A percentile compares a stretch with the other conserved stretches of the same genome.
These are phyloP conservation scores for Debaryomyces fabryi DNA, from an alignment of 1,139 yeast genomes.

Conservation along the genomic window DNA sequence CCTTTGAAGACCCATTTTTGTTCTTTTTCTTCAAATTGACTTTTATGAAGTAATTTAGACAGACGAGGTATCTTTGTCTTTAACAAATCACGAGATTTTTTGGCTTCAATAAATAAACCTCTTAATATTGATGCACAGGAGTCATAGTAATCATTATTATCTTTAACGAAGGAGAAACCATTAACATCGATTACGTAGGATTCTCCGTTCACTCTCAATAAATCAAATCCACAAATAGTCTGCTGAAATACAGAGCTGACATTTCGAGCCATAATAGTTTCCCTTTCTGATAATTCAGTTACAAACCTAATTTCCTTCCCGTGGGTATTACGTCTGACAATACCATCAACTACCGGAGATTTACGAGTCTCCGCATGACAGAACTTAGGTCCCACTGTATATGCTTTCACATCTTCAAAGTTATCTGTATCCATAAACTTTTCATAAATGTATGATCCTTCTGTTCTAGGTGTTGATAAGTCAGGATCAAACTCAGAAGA, in stretches of 20 bases:
- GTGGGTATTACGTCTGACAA: conserved; percentile 94
- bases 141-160: conserved; percentile 84
- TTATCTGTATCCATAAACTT: conserved; percentile 97
- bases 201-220: conserved; percentile 83
- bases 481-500: conserved; percentile 94
- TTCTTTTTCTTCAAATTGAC: conserved; percentile 71
- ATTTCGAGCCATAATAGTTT: conserved; percentile 75
- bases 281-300: conserved; percentile 75
- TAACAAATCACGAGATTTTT: conserved; percentile 45
- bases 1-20: conserved; percentile 98
- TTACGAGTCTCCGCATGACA: conserved; percentile 99
- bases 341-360: conserved; percentile 98
- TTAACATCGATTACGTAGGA: conserved; percentile 96
- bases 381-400: conserved; percentile 86
- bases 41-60: conserved; percentile 39
- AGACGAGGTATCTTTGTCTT: conserved; percentile 43
- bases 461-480: conserved; percentile 72
- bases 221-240: conserved; percentile 97
- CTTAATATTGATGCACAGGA: conserved; percentile 78
- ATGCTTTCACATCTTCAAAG: conserved; percentile 97
- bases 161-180: conserved; percentile 97
- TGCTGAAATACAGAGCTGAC: conserved; percentile 82
- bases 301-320: conserved; percentile 95
- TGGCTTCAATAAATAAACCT: conserved; percentile 66
- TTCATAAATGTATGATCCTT: conserved; percentile 92